Base-by-base conservation (phyloP, 139 green algal genomes). In the Chlamydomonas schloesseri region DNA sequence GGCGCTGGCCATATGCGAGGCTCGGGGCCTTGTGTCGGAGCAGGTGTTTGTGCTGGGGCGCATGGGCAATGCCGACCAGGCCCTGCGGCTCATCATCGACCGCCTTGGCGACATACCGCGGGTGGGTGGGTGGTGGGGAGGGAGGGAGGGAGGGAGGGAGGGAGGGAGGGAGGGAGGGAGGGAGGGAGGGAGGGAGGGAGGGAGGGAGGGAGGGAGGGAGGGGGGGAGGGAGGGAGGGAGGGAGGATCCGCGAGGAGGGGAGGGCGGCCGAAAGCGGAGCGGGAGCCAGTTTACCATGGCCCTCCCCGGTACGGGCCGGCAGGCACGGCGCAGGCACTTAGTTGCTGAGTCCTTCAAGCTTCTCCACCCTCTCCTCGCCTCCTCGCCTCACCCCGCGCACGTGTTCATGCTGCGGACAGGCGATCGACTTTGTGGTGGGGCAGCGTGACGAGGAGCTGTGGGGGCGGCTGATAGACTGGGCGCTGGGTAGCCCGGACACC, bases 391-490 rank as follows among this genome's bases (percentile, higher is more conserved):
- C 46, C 26, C 13, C 47, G 15, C 21, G 6, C 64, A n/a, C n/a
- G n/a, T n/a, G n/a, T n/a, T n/a, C n/a, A n/a, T n/a, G n/a, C n/a
- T n/a, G n/a, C n/a, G n/a, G n/a, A 29, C 75, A 98, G 89, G 97
- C 97, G 0, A 97, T 99, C n/a, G 93, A 97, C 71, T 99, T 99
- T 93, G 96, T 97, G 88, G 88, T 94, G 75, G 74, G 73, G 47
- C 95, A 98, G 87, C 84, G 93, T 1, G 96, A 99, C 71, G 93
- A 97, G n/a, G 96, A 98, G 84, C 92, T 99, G 58, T 98, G 96
- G 96, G 96, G 98, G 57, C 90, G 95, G 65, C 94, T 99, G 36
- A 98, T 99, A 70, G 89, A 79, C 47, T 95, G 96, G 77, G 93
- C 94, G 2, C 90, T 99, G 36, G 78, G 73, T 13, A 91, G 88